These are phyloP conservation scores for Cyberlindnera nakhonratchasimensis DNA, from an alignment of 805 yeast species.

Conservation along the genomic window DNA sequence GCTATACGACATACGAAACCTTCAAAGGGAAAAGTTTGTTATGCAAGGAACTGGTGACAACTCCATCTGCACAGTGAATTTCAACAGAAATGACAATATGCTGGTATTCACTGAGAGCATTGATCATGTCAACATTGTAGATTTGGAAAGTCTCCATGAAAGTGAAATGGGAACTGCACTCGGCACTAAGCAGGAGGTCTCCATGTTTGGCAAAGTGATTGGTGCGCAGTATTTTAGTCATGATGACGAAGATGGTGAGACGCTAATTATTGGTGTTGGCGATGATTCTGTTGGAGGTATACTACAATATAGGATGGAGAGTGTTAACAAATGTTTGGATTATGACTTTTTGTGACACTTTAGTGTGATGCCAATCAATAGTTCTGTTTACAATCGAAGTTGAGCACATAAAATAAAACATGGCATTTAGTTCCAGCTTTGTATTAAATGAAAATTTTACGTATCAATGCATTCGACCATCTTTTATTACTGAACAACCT, in stretches of 20 bases:
- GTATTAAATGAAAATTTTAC: too few relatives aligned
- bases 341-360: slow-evolving; percentile 31
- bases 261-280: slow-evolving; percentile 49
- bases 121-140: slow-evolving; percentile 53
- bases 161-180: slow-evolving; percentile 1
- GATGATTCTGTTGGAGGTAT: slow-evolving; percentile 59
- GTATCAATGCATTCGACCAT: too few relatives aligned
- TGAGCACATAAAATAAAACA: not conserved
- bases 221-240: slow-evolving; percentile 48
- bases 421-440: too few relatives aligned
- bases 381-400: not conserved
- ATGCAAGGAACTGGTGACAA: slow-evolving; percentile 37
- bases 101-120: slow-evolving; percentile 56
- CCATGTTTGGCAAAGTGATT: slow-evolving; percentile 55
- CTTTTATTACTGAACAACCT: slow-evolving; percentile 37
- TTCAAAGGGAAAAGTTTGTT: slow-evolving; percentile 27
- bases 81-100: slow-evolving; percentile 15
- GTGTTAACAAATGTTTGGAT: slow-evolving; percentile 35
- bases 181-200: slow-evolving; percentile 42
- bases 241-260: slow-evolving; percentile 40
- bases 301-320: slow-evolving; percentile 42
- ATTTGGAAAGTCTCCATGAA: slow-evolving; percentile 25
- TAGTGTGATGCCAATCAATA: not conserved
- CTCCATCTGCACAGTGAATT: slow-evolving; percentile 31
- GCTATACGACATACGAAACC: slow-evolving; percentile 46